Conservation (phyloP, 2,329 filamentous ascomycete species). For the Beauveria medogensis region DNA sequence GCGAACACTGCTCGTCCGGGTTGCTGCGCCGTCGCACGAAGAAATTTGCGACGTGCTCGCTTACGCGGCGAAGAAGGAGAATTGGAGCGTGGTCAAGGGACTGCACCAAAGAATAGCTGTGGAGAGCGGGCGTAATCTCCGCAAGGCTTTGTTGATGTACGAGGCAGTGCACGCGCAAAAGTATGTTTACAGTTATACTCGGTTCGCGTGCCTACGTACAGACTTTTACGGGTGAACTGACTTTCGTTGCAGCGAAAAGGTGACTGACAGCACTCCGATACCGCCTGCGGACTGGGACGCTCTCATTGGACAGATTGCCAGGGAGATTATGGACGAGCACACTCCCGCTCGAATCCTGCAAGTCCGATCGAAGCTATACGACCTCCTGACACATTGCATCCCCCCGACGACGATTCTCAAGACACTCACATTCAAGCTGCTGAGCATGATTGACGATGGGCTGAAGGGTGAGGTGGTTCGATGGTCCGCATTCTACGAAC, state of each 20-base stretch:
- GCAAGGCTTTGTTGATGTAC: slow-evolving; percentile 89
- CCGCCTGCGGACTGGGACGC: slow-evolving; percentile 97
- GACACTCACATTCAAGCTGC: slow-evolving; percentile 87
- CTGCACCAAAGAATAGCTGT: slow-evolving; percentile 79
- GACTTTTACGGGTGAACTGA: slow-evolving; percentile 21
- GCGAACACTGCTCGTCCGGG: slow-evolving; percentile 81
- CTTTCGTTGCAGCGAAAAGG: slow-evolving; percentile 61
- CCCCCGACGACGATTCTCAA: slow-evolving; percentile 90
- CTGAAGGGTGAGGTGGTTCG: slow-evolving; percentile 88
- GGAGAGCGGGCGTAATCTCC: slow-evolving; percentile 84
- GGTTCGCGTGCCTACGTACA: not conserved
- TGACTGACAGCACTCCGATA: slow-evolving; percentile 79
- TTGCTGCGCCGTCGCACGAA: slow-evolving; percentile 76
- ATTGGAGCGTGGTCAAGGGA: slow-evolving; percentile 67
- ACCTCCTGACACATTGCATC: slow-evolving; percentile 94
- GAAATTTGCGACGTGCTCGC: slow-evolving; percentile 78
- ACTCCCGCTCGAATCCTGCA: slow-evolving; percentile 82
- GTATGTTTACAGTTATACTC: slow-evolving; percentile 42
- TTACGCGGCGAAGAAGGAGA: slow-evolving; percentile 65
- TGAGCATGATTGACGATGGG: slow-evolving; percentile 77
- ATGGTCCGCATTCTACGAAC: slow-evolving; percentile 97
- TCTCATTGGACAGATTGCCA: slow-evolving; percentile 79
- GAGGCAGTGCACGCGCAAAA: slow-evolving; percentile 96
- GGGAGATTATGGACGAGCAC: slow-evolving; percentile 87
- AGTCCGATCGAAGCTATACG: slow-evolving; percentile 91